A percentile compares a stretch with the other conserved stretches of the same genome.
phyloP scores from a whole-genome alignment of 2,329 filamentous ascomycete species.

The Aureobasidium leucospermi region DNA sequence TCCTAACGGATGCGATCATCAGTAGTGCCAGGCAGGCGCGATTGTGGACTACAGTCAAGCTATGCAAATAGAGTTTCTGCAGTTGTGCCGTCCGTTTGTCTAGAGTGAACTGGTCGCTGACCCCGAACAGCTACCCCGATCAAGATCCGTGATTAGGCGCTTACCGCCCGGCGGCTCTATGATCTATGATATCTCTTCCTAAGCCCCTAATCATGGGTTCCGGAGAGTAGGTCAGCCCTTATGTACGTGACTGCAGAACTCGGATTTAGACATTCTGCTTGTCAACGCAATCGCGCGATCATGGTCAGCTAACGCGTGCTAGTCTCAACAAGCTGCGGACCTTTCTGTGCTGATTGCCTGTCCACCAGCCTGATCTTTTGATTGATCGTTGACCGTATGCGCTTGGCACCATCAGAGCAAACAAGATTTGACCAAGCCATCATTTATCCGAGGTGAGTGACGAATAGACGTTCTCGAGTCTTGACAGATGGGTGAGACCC shows the following conservation, averaged over 20 bases:
- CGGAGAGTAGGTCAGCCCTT: neutral
- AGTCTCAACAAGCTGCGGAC: neutral
- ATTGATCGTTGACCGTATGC: neutral
- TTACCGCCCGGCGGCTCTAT: constrained; percentile 6
- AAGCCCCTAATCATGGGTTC: too few relatives aligned
- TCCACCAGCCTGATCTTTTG: neutral
- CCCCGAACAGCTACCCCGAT: neutral
- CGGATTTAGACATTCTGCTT: neutral
- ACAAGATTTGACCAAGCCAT: neutral
- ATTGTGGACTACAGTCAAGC: neutral
- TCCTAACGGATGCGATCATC: too few relatives aligned
- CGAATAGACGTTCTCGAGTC: neutral
- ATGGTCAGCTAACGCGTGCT: too few relatives aligned
- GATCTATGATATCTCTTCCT: too few relatives aligned
- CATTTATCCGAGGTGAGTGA: neutral
- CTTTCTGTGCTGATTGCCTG: neutral
- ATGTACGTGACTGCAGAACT: neutral
- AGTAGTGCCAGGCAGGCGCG: neutral
- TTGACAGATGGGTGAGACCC: neutral
- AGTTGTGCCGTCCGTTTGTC: neutral
- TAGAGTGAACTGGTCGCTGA: neutral
- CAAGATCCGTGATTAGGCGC: constrained; percentile 3
- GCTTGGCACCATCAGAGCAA: neutral
- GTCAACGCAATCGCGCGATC: too few relatives aligned
- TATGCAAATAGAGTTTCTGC: neutral